These are phyloP conservation scores for Alternaria panax DNA, from an alignment of 2,329 filamentous ascomycete species.

Conservation along the genomic window DNA sequence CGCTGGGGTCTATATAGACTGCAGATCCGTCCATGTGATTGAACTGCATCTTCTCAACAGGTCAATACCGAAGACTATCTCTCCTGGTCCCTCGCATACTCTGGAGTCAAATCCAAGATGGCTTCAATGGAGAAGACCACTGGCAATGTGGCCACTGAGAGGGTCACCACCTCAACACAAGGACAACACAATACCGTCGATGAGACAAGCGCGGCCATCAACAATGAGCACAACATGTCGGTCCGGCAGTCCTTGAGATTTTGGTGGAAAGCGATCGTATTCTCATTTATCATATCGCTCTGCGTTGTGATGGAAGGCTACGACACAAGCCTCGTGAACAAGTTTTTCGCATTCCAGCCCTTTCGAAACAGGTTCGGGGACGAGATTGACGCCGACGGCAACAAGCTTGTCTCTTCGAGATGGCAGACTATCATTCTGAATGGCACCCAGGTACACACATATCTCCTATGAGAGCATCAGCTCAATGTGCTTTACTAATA, in stretches of 20 bases:
- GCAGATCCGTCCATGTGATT: conserved; percentile 6
- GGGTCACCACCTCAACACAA: conserved; percentile 21
- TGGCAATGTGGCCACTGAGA: conserved; percentile 31
- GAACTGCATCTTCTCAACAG: background rate
- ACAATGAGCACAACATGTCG: conserved; percentile 55
- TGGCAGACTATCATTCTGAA: conserved; percentile 57
- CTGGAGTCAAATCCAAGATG: conserved; percentile 13
- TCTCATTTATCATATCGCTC: conserved; percentile 82
- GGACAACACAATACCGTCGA: conserved; percentile 19
- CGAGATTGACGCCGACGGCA: conserved; percentile 41
- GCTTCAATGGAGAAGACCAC: conserved; percentile 24
- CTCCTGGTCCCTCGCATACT: background rate
- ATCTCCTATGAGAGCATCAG: background rate
- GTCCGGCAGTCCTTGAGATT: conserved; percentile 75
- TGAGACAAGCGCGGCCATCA: conserved; percentile 41
- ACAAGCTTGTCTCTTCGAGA: conserved; percentile 48
- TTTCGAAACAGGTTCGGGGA: conserved; percentile 54
- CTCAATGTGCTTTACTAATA: conserved; percentile 16
- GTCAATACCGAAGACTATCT: background rate
- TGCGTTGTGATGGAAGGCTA: conserved; percentile 91
- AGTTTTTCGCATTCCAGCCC: conserved; percentile 66
- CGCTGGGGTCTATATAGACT: conserved; percentile 17
- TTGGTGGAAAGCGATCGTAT: conserved; percentile 83
- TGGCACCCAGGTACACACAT: conserved; percentile 47
- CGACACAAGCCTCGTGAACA: conserved; percentile 79